Percentiles rank a stretch among this genome's conserved stretches.
phyloP scores from a whole-genome alignment of 202 grass and related monocot genomes.

The Zizania palustris region DNA sequence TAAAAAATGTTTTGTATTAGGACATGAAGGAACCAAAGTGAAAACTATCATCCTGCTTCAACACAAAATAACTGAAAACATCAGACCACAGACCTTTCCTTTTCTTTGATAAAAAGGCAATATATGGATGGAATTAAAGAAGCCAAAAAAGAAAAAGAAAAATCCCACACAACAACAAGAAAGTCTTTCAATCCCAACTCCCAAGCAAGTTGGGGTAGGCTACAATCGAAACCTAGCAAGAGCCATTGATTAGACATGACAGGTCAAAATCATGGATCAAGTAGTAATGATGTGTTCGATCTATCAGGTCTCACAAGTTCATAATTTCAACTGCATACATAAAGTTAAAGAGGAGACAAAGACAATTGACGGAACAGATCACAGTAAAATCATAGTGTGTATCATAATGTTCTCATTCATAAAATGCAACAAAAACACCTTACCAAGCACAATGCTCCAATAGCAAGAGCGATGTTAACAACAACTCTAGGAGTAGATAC shows the following conservation, averaged over 20 bases:
- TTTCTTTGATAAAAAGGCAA: not conserved
- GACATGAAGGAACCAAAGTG: conserved; percentile 14
- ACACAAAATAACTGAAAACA: not conserved
- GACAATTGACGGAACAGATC: conserved; percentile 6
- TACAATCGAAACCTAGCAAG: too few species aligned
- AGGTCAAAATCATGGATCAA: conserved; percentile 20
- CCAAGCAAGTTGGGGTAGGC: too few species aligned
- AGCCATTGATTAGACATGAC: not conserved
- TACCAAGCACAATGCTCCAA: conserved; percentile 93
- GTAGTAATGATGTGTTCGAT: not conserved
- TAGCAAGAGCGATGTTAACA: conserved; percentile 78
- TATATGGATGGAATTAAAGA: conserved; percentile 4
- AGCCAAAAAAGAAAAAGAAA: not conserved
- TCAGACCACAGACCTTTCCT: not conserved
- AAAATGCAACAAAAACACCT: conserved; percentile 40
- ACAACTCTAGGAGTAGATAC: conserved; percentile 68
- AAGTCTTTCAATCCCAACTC: too few species aligned
- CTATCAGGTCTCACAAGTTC: not conserved
- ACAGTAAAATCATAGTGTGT: conserved; percentile 18
- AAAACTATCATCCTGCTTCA: not conserved
- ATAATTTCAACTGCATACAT: conserved; percentile 27
- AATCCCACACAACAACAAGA: not conserved
- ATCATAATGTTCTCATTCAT: conserved; percentile 4
- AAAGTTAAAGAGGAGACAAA: conserved; percentile 17
- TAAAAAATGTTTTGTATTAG: not conserved